Percentiles rank a stretch among this genome's conserved stretches.
These are phyloP conservation scores for Murraya paniculata DNA, from an alignment of 345 rosid species.

Conservation along the genomic window DNA sequence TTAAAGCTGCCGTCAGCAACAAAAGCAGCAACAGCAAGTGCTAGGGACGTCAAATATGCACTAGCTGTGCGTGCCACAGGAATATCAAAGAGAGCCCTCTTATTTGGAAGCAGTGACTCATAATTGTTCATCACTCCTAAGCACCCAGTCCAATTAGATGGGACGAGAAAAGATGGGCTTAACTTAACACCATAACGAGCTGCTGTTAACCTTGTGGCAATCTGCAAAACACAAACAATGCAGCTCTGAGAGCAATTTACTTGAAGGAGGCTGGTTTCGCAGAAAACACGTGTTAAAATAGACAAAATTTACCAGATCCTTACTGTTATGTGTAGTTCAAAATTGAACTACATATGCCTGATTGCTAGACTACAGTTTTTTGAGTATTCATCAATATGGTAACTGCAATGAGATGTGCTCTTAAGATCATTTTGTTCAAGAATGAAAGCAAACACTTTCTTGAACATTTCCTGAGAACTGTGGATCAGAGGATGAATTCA, in stretches of 20 bases:
- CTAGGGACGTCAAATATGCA: slow-evolving; percentile 78
- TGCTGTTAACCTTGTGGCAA: slow-evolving; percentile 81
- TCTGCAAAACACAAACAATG: slow-evolving; percentile 37
- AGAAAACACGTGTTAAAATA: background rate
- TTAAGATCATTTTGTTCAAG: background rate
- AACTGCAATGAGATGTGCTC: background rate
- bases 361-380: background rate
- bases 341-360: background rate
- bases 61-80: slow-evolving; percentile 91
- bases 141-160: slow-evolving; percentile 96
- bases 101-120: slow-evolving; percentile 83
- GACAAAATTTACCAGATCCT: background rate
- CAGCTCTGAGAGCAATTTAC: background rate
- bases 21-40: slow-evolving; percentile 73
- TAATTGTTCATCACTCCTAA: slow-evolving; percentile 91
- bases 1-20: slow-evolving; percentile 81
- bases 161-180: slow-evolving; percentile 91
- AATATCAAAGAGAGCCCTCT: slow-evolving; percentile 79
- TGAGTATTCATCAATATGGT: background rate
- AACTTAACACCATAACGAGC: slow-evolving; percentile 65
- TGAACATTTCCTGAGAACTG: background rate
- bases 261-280: background rate
- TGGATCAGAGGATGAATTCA: background rate
- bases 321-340: background rate
- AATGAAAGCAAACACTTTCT: background rate